Conservation (phyloP, 2,329 filamentous ascomycete genomes). For the Fusarium keratoplasticum region DNA sequence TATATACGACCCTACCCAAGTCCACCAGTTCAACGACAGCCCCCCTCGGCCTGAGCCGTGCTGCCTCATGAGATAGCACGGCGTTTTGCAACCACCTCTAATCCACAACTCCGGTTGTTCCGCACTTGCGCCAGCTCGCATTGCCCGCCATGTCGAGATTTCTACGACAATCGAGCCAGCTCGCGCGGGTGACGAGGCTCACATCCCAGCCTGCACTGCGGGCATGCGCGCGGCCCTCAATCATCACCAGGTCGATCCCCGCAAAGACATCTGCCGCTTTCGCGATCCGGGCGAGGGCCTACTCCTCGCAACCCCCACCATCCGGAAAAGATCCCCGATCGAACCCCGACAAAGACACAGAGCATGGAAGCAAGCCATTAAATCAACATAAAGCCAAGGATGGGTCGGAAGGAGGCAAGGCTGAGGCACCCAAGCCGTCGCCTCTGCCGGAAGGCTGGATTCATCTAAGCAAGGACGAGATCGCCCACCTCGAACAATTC, state of each 20-base stretch:
- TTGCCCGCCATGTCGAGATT: conserved; percentile 70
- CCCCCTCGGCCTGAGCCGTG: conserved; percentile 31
- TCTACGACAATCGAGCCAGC: conserved; percentile 73
- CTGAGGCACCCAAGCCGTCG: conserved; percentile 43
- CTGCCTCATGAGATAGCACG: conserved; percentile 50
- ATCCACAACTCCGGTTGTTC: conserved; percentile 49
- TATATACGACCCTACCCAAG: conserved; percentile 19
- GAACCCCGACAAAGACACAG: conserved; percentile 43
- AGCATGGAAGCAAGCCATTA: conserved; percentile 32
- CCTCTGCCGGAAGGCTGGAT: conserved; percentile 61
- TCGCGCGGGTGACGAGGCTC: conserved; percentile 71
- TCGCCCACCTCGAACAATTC: conserved; percentile 68
- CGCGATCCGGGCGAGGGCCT: conserved; percentile 50
- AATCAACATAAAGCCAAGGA: conserved; percentile 34
- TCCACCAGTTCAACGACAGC: conserved; percentile 7
- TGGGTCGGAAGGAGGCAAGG: conserved; percentile 26
- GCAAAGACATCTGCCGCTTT: conserved; percentile 42
- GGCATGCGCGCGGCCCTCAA: conserved; percentile 54
- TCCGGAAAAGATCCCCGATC: conserved; percentile 50
- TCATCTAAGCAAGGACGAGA: conserved; percentile 57
- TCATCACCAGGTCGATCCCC: conserved; percentile 47
- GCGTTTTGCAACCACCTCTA: conserved; percentile 33
- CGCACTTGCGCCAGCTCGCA: conserved; percentile 48
- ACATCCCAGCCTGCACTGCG: conserved; percentile 64
- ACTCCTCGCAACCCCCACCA: conserved; percentile 53